Conservation (phyloP, 306 rosid species). For the Cucumis hystrix region DNA sequence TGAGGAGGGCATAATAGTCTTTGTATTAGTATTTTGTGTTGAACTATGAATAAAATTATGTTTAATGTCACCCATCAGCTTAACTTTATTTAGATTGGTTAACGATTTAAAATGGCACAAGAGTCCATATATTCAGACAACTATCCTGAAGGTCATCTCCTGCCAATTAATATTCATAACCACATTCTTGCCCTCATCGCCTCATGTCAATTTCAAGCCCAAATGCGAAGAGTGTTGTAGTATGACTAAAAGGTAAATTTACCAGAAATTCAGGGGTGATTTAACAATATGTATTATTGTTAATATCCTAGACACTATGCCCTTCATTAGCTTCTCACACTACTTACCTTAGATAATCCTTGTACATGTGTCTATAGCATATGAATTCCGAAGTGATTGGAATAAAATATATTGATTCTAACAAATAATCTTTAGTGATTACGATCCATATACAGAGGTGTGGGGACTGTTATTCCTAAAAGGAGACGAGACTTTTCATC, state of each 20-base stretch:
- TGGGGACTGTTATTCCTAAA: neutral
- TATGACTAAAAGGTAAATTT: neutral
- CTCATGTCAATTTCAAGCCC: neutral
- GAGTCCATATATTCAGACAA: neutral
- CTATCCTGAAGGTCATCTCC: neutral
- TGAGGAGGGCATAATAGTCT: neutral
- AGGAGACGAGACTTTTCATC: neutral
- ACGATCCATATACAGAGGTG: neutral
- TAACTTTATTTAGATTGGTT: neutral
- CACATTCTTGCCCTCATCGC: neutral
- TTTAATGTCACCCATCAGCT: neutral
- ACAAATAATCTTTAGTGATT: neutral
- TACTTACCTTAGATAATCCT: neutral
- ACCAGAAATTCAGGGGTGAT: neutral
- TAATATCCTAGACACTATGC: neutral
- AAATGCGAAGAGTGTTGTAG: neutral
- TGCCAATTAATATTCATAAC: neutral
- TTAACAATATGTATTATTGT: neutral
- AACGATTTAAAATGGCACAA: neutral
- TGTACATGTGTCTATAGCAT: neutral
- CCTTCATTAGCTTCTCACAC: neutral
- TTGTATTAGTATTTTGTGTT: neutral
- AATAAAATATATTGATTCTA: neutral
- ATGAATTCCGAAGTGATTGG: neutral
- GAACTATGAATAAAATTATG: neutral